Base-by-base conservation (phyloP, 2,329 filamentous ascomycete genomes). In the Hysterium pulicare region DNA sequence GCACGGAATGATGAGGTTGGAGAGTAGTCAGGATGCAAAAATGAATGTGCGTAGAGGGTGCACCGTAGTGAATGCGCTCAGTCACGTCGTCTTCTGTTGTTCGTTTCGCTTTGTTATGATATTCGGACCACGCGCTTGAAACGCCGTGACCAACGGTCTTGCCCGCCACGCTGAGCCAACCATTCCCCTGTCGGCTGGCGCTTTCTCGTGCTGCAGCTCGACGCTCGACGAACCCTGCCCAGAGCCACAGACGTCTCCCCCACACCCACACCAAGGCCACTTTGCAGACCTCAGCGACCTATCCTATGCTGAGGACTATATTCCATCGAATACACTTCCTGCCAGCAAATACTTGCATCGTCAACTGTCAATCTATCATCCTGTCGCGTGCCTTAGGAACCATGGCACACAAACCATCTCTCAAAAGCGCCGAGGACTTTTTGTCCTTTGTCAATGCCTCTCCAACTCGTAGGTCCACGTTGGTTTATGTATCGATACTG, bases 361-460 rank as follows among this genome's bases (percentile, higher is more conserved):
- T 15, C 17, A 40, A 45, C 17, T 47, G 46, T 20, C 32, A 40
- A 34, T 41, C 30, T 5, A 9, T 40, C 30, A 38, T 47, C 40
- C 44, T 51, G 39, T 50, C 49, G 36, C 48, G 43, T 51, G 44
- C 54, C 40, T 31, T 50, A 11, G 48, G 49, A 42, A 57, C 53
- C 47, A 68, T 68, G 65, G 46, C 64, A 20, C 47, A 59, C 52
- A 68, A 67, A 45, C 64, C 66, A 10, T 70, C 70, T 2, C 60
- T 72, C 43, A 57, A 70, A 47, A 70, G 62, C 42, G 87, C 87
- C 41, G 73, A 86, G 70, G 88, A 94, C 74, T 95, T 96, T 68
- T 72, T 95, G 62, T 85, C 88, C 70, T 96, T 95, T 72, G 84
- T 96, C 66, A 95, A 96, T 70, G 87, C 84, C 50, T 96, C 90